Evolutionary conservation across 2,329 filamentous ascomycete genomes (phyloP).

Genomic region (Neonectria magnoliae): DNA sequence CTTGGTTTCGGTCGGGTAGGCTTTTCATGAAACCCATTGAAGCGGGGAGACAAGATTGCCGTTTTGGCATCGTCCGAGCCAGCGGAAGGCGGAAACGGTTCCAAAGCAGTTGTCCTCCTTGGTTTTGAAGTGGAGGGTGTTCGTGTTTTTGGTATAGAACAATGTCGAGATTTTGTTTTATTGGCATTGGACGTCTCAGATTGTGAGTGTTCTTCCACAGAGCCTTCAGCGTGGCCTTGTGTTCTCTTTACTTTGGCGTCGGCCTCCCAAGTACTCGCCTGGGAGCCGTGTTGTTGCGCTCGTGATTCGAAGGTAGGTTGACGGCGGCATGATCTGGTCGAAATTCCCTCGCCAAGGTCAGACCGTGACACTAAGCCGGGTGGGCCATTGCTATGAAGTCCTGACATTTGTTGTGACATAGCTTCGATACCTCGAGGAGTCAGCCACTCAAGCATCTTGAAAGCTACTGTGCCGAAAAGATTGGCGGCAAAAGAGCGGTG

Average conservation of each 20-base stretch:
- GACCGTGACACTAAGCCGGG: slow-evolving; percentile 2
- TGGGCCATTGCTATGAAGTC: slow-evolving; percentile 13
- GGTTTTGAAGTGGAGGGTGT: slow-evolving; percentile 41
- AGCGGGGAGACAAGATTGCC: slow-evolving; percentile 44
- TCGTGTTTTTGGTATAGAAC: slow-evolving; percentile 23
- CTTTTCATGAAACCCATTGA: slow-evolving; percentile 49
- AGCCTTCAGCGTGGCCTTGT: slow-evolving; percentile 2
- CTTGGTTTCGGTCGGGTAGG: slow-evolving; percentile 44
- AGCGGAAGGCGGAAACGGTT: slow-evolving; percentile 42
- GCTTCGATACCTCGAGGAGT: slow-evolving; percentile 65
- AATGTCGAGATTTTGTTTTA: slow-evolving; percentile 23
- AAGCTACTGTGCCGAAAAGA: slow-evolving; percentile 71
- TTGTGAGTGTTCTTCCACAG: slow-evolving; percentile 3
- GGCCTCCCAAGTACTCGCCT: slow-evolving; percentile 5
- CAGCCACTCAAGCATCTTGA: slow-evolving; percentile 78
- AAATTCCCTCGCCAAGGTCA: not conserved
- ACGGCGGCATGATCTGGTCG: not conserved
- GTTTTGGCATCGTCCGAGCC: slow-evolving; percentile 45
- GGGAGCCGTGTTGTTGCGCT: slow-evolving; percentile 3
- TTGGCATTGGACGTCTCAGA: slow-evolving; percentile 6
- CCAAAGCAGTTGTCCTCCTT: slow-evolving; percentile 44
- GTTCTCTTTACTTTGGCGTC: slow-evolving; percentile 9
- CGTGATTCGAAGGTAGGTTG: slow-evolving; percentile 4
- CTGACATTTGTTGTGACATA: slow-evolving; percentile 53
- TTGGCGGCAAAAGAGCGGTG: slow-evolving; percentile 70